These are phyloP conservation scores for Neocallimastix lanati DNA, from an alignment of 192 early-diverging fungal genomes.

Conservation along the genomic window DNA sequence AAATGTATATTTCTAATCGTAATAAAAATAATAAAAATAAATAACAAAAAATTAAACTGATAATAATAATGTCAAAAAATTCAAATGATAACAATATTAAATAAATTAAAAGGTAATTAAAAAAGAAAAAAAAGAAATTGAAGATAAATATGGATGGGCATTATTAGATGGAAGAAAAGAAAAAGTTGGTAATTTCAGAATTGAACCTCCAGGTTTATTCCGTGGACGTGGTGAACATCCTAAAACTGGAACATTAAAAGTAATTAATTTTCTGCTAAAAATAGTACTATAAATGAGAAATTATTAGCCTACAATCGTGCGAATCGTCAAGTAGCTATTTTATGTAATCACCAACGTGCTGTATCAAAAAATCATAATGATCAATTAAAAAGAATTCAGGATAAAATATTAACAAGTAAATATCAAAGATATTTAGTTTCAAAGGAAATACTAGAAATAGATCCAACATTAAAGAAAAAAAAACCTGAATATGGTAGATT, in stretches of 20 bases:
- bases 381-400: conserved; percentile 60
- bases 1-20: too few species aligned
- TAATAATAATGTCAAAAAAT: background rate
- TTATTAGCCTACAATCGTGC: conserved; percentile 83
- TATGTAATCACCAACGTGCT: conserved; percentile 93
- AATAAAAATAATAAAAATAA: background rate
- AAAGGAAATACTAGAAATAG: conserved; percentile 45
- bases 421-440: conserved; percentile 64
- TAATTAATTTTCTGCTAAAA: conserved; percentile 19
- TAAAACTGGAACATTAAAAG: conserved; percentile 80
- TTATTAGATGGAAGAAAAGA: conserved; percentile 76
- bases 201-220: conserved; percentile 92
- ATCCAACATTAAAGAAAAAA: conserved; percentile 62
- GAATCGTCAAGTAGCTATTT: conserved; percentile 84
- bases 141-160: conserved; percentile 60
- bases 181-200: conserved; percentile 91
- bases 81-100: background rate
- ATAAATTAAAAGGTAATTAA: conserved; percentile 26
- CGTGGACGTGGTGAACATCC: conserved; percentile 94
- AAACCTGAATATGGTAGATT: conserved; percentile 18
- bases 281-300: conserved; percentile 65
- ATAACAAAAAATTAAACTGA: background rate
- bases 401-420: conserved; percentile 71
- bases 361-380: conserved; percentile 60
- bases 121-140: conserved; percentile 42